phyloP scores from a whole-genome alignment of 2,329 filamentous ascomycete genomes.

The Aureobasidium pullulans region DNA sequence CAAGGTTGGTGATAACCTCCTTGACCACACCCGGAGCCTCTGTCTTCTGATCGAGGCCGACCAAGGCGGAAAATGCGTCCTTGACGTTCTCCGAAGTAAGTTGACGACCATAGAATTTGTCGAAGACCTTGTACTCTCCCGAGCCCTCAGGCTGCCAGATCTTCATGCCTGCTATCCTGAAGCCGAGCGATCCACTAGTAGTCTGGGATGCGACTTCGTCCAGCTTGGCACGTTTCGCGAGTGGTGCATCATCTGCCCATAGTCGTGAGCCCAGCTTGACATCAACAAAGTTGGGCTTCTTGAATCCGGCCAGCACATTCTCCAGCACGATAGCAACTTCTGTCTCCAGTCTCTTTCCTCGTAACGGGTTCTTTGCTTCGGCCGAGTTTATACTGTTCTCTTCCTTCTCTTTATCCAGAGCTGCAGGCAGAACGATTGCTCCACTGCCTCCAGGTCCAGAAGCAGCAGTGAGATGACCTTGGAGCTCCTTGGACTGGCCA shows the following conservation, averaged over 20 bases:
- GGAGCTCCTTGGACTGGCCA: conserved; percentile 29
- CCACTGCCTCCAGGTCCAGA: neutral
- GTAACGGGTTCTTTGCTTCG: conserved; percentile 27
- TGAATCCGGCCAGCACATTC: conserved; percentile 75
- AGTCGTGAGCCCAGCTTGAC: conserved; percentile 81
- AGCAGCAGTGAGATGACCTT: conserved; percentile 1
- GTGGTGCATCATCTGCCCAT: conserved; percentile 66
- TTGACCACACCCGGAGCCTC: conserved; percentile 36
- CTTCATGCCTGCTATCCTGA: conserved; percentile 60
- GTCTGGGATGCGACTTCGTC: conserved; percentile 53
- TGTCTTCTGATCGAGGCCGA: conserved; percentile 37
- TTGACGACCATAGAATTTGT: conserved; percentile 58
- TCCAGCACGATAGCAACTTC: conserved; percentile 76
- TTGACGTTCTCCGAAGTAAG: conserved; percentile 50
- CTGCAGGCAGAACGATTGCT: conserved; percentile 14
- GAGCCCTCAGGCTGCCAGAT: conserved; percentile 37
- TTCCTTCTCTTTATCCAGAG: neutral
- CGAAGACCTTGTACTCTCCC: conserved; percentile 49
- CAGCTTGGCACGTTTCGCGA: conserved; percentile 51
- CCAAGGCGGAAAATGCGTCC: conserved; percentile 52
- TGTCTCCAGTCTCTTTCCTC: conserved; percentile 62
- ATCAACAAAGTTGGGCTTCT: conserved; percentile 81
- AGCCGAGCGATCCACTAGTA: conserved; percentile 53
- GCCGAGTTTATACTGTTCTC: conserved; percentile 12
- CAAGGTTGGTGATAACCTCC: conserved; percentile 29